phyloP scores from a whole-genome alignment of 805 yeast genomes.

The Kodamaea neixiangensis region DNA sequence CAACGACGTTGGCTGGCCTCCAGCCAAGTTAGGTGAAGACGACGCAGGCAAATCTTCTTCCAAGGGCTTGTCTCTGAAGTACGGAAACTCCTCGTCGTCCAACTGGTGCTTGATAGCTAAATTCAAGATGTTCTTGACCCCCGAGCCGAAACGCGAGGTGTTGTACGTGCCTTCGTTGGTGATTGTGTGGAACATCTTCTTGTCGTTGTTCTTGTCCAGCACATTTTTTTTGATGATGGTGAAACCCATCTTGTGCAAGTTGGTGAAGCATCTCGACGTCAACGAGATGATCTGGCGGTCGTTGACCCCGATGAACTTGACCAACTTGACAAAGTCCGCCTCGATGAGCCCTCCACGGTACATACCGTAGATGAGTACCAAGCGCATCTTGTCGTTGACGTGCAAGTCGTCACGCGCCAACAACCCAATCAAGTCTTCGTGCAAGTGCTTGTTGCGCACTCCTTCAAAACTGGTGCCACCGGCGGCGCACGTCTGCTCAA shows the following conservation, averaged over 20 bases:
- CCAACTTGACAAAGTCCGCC: constrained; percentile 69
- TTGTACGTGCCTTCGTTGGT: constrained; percentile 54
- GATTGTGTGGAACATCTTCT: constrained; percentile 57
- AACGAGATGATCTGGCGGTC: constrained; percentile 55
- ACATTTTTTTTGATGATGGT: constrained; percentile 48
- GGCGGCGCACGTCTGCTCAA: constrained; percentile 81
- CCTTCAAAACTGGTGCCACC: constrained; percentile 73
- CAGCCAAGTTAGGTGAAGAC: constrained; percentile 8
- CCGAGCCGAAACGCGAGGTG: constrained; percentile 75
- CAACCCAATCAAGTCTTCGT: constrained; percentile 59
- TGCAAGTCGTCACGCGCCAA: constrained; percentile 52
- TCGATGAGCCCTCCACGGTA: constrained; percentile 81
- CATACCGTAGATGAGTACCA: constrained; percentile 71
- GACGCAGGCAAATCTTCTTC: constrained; percentile 39
- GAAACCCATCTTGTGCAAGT: constrained; percentile 54
- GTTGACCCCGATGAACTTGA: constrained; percentile 51
- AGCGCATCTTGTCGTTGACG: constrained; percentile 69
- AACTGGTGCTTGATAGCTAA: constrained; percentile 52
- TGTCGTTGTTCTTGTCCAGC: constrained; percentile 46
- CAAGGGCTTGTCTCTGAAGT: constrained; percentile 72
- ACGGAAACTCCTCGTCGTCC: constrained; percentile 67
- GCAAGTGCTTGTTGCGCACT: constrained; percentile 55
- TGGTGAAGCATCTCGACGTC: constrained; percentile 50
- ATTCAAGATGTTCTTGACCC: constrained; percentile 58
- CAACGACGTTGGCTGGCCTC: constrained; percentile 40